phyloP scores from a whole-genome alignment of 2,329 filamentous ascomycete species.

The Cladophialophora exuberans region DNA sequence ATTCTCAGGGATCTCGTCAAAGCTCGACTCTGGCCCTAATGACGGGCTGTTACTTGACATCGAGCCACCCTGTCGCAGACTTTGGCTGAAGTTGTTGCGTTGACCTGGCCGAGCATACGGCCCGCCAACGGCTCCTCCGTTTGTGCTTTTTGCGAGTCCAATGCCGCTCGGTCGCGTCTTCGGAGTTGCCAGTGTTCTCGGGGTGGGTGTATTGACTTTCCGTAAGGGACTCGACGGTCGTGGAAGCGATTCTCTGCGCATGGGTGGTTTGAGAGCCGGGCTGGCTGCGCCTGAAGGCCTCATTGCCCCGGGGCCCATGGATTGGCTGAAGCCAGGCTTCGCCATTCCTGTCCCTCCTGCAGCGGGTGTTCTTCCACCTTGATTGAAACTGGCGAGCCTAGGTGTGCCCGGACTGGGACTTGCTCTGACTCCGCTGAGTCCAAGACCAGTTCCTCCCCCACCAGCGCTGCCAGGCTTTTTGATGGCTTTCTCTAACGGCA shows the following conservation, averaged over 20 bases:
- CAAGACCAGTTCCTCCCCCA: conserved; percentile 1
- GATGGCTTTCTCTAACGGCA: conserved; percentile 80
- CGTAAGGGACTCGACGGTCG: conserved; percentile 85
- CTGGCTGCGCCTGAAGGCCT: conserved; percentile 60
- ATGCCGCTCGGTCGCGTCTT: conserved; percentile 31
- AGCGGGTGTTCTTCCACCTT: conserved; percentile 54
- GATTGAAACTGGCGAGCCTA: conserved; percentile 58
- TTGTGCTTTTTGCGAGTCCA: conserved; percentile 48
- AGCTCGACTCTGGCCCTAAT: conserved; percentile 37
- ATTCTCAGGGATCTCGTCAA: conserved; percentile 58
- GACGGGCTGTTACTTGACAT: conserved; percentile 26
- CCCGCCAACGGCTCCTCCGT: conserved; percentile 53
- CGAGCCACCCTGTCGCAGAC: conserved; percentile 32
- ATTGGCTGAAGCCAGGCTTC: conserved; percentile 83
- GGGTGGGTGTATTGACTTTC: conserved; percentile 57
- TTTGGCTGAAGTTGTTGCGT: conserved; percentile 44
- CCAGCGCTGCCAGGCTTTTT: conserved; percentile 67
- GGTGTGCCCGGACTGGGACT: conserved; percentile 49
- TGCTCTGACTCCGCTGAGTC: conserved; percentile 22
- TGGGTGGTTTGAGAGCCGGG: conserved; percentile 69
- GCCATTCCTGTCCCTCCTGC: conserved; percentile 47
- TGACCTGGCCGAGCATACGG: conserved; percentile 60
- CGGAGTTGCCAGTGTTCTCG: conserved; percentile 29
- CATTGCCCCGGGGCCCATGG: conserved; percentile 69
- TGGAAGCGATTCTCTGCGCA: conserved; percentile 73